These are phyloP conservation scores for Pyrus hybrid DNA, from an alignment of 331 rosid genomes.

Conservation along the genomic window DNA sequence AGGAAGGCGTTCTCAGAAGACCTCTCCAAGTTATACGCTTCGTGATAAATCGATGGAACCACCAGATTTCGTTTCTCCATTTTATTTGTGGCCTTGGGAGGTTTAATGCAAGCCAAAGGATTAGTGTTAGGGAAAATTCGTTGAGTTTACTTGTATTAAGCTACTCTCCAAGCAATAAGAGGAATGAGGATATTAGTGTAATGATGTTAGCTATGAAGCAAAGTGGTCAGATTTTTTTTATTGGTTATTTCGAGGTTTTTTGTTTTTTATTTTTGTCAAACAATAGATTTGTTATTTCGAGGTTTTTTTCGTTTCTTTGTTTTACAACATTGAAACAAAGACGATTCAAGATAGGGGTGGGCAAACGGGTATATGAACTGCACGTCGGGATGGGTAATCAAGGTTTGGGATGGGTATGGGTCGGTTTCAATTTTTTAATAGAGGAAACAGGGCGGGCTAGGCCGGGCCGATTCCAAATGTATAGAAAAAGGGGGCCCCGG, in stretches of 20 bases:
- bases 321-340: neutral
- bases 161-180: neutral
- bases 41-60: neutral
- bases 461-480: too few species aligned
- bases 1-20: conserved; percentile 66
- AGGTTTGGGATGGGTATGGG: too few species aligned
- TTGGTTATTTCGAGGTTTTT: neutral
- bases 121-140: neutral
- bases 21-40: conserved; percentile 49
- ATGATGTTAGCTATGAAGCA: neutral
- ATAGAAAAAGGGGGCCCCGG: too few species aligned
- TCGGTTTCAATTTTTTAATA: too few species aligned
- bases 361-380: too few species aligned
- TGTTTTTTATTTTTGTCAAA: neutral
- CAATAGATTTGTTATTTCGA: neutral
- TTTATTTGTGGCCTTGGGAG: neutral
- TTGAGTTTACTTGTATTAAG: neutral
- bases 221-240: neutral
- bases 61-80: neutral
- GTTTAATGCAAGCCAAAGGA: conserved; percentile 5
- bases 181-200: neutral
- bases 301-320: neutral
- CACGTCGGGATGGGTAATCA: rapidly evolving
- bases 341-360: too few species aligned
- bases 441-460: too few species aligned